phyloP scores from a whole-genome alignment of 805 yeast genomes.

The Wickerhamomyces queroliae region DNA sequence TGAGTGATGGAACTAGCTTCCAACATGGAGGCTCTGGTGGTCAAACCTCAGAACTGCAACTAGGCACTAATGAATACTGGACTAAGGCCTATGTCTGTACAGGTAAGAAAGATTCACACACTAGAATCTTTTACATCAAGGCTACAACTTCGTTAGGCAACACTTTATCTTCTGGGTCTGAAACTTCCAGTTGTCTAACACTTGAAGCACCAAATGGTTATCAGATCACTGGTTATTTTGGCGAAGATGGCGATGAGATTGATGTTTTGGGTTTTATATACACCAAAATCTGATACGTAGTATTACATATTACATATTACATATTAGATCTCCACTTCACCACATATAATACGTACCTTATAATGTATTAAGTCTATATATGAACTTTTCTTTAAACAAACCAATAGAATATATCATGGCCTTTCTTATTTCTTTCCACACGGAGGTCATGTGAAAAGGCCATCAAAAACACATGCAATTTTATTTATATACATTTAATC shows the following conservation, averaged over 20 bases:
- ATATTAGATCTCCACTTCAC: no score
- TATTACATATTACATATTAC: background rate
- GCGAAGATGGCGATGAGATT: constrained; percentile 5
- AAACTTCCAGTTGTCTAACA: constrained; percentile 1
- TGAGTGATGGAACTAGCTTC: constrained; percentile 24
- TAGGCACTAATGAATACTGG: constrained; percentile 5
- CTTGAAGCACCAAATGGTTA: constrained; percentile 7
- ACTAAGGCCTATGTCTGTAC: constrained; percentile 43
- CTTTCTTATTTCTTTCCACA: no score
- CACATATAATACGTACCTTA: no score
- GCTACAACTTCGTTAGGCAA: constrained; percentile 5
- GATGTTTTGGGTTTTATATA: constrained; percentile 7
- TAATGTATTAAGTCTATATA: no score
- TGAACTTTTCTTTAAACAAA: no score
- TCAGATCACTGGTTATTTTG: constrained; percentile 8
- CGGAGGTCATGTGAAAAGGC: no score
- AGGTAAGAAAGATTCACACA: constrained; percentile 33
- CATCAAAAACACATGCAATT: no score
- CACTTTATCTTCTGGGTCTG: constrained; percentile 3
- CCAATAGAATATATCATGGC: no score
- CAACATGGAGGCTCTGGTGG: constrained; percentile 9
- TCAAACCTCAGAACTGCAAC: background rate
- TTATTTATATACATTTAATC: no score
- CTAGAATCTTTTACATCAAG: constrained; percentile 28
- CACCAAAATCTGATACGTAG: background rate